Evolutionary conservation across 2,329 filamentous ascomycete genomes (phyloP).

Genomic region (Aureobasidium sp.): DNA sequence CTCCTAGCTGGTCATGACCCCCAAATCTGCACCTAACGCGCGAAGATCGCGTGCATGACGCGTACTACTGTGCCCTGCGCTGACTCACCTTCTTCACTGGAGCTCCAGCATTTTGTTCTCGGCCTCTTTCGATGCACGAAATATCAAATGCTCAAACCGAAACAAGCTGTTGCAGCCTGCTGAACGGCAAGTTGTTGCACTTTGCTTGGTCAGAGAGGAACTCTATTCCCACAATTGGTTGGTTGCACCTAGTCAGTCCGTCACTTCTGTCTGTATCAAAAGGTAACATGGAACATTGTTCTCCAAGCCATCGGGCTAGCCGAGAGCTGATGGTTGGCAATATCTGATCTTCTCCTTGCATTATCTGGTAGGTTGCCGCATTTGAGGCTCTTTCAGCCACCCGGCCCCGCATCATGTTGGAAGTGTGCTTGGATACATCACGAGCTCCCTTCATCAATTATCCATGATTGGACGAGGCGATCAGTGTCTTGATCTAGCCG

Average conservation of each 20-base stretch:
- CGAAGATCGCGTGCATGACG: slow-evolving; percentile 14
- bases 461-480: background rate
- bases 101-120: background rate
- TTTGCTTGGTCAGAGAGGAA: background rate
- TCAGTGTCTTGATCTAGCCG: background rate
- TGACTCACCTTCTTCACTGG: background rate
- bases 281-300: background rate
- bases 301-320: background rate
- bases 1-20: slow-evolving; percentile 1
- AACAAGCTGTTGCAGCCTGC: background rate
- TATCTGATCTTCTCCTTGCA: background rate
- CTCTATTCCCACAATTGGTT: background rate
- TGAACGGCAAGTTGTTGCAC: background rate
- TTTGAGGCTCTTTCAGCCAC: slow-evolving; percentile 9
- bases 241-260: no score
- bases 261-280: background rate
- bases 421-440: background rate
- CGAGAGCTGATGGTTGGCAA: background rate
- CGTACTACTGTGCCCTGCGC: slow-evolving; percentile 1
- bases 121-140: background rate
- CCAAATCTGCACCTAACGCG: slow-evolving; percentile 6
- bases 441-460: background rate
- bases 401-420: background rate
- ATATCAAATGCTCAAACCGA: background rate
- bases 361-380: slow-evolving; percentile 2